phyloP scores from a whole-genome alignment of 192 early-diverging fungal genomes.

The Spizellomyces sp. region DNA sequence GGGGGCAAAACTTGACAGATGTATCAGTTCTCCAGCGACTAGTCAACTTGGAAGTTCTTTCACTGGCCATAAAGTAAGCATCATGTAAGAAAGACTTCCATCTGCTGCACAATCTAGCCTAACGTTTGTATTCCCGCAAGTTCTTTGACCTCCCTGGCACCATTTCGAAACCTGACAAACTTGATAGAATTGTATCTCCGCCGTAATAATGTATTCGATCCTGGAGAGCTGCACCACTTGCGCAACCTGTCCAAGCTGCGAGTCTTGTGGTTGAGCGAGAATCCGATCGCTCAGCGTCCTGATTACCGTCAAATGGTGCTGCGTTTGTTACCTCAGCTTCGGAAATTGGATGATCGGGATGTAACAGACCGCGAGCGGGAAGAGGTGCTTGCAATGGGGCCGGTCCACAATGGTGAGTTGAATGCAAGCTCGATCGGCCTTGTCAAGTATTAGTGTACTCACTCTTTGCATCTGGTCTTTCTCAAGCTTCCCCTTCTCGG shows the following conservation, averaged over 20 bases:
- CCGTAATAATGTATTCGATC: slow-evolving; percentile 41
- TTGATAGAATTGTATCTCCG: slow-evolving; percentile 46
- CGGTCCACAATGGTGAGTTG: too few relatives aligned
- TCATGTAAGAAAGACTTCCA: not conserved
- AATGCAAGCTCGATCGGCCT: too few relatives aligned
- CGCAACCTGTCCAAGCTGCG: slow-evolving; percentile 25
- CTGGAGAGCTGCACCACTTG: slow-evolving; percentile 35
- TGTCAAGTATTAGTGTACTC: too few relatives aligned
- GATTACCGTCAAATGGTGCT: slow-evolving; percentile 36
- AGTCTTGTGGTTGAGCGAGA: slow-evolving; percentile 47
- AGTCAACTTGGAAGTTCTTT: slow-evolving; percentile 43
- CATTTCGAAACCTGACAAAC: slow-evolving; percentile 12
- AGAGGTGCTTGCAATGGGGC: not conserved
- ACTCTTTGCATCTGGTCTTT: too few relatives aligned
- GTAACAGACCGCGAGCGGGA: slow-evolving; percentile 35
- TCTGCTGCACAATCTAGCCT: not conserved
- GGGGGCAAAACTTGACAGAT: slow-evolving; percentile 49
- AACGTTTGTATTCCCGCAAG: slow-evolving; percentile 7
- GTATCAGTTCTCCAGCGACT: slow-evolving; percentile 35
- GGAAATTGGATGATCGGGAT: slow-evolving; percentile 38
- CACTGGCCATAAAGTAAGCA: slow-evolving; percentile 40
- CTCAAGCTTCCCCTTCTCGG: too few relatives aligned
- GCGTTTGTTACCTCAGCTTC: slow-evolving; percentile 31
- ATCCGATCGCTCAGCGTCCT: slow-evolving; percentile 37
- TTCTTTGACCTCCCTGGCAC: slow-evolving; percentile 21